Evolutionary conservation across 106 monocot genomes (phyloP).

Genomic region (Apostasia shenzhenica): DNA sequence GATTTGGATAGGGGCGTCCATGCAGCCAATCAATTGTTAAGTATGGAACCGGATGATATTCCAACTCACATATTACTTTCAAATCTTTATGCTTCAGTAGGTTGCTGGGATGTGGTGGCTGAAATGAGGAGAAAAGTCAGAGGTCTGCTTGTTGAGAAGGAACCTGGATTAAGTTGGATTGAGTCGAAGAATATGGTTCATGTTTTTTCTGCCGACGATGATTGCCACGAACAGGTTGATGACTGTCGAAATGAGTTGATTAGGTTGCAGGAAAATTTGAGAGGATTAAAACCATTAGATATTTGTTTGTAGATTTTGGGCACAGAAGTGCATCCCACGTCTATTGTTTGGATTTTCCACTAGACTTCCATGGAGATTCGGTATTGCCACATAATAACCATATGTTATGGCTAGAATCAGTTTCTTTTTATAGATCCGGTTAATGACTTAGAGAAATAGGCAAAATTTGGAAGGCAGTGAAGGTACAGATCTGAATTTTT

Average conservation of each 20-base stretch:
- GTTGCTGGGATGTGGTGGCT: conserved; percentile 61
- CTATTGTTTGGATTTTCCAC: no score
- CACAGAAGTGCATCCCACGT: no score
- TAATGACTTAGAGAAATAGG: no score
- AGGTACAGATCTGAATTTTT: no score
- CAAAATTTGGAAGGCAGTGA: no score
- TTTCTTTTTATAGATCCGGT: no score
- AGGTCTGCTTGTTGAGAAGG: conserved; percentile 65
- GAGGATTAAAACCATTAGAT: conserved; percentile 20
- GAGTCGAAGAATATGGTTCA: conserved; percentile 37
- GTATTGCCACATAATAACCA: no score
- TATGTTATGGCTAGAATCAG: no score
- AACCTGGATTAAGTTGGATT: conserved; percentile 87
- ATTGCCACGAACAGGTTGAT: conserved; percentile 32
- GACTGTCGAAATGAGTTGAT: conserved; percentile 43
- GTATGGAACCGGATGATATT: conserved; percentile 53
- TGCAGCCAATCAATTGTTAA: conserved; percentile 47
- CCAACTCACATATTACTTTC: conserved; percentile 64
- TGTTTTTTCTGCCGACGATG: conserved; percentile 69
- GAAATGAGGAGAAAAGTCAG: conserved; percentile 61
- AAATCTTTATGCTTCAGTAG: conserved; percentile 75
- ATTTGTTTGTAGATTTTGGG: not conserved
- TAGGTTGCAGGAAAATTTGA: conserved; percentile 48
- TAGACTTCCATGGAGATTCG: no score
- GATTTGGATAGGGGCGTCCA: conserved; percentile 39